Percentiles rank a stretch among this genome's conserved stretches.
Evolutionary conservation across 1,139 yeast species (phyloP).

Genomic region (Debaryomycetaceae sp.): DNA sequence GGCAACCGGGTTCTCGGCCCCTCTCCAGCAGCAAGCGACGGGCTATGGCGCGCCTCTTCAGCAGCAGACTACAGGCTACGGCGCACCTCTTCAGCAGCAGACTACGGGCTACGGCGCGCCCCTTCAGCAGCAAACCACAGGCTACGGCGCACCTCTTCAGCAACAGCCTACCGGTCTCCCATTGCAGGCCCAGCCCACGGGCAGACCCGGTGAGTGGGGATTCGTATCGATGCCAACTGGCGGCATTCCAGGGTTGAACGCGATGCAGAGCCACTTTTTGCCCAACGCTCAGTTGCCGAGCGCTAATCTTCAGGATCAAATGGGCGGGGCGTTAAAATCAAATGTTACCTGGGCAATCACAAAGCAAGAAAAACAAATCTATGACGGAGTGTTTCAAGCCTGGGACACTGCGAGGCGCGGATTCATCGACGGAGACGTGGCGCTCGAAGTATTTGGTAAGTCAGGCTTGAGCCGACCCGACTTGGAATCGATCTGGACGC

Average conservation of each 20-base stretch:
- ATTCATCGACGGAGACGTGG: conserved; percentile 65
- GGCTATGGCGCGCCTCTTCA: conserved; percentile 35
- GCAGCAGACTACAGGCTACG: conserved; percentile 34
- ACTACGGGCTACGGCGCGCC: conserved; percentile 15
- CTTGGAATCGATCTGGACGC: conserved; percentile 83
- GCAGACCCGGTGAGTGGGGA: conserved; percentile 79
- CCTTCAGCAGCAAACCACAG: conserved; percentile 29
- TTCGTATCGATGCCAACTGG: conserved; percentile 64
- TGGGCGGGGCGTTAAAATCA: conserved; percentile 42
- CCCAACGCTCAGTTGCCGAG: conserved; percentile 42
- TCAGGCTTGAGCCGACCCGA: conserved; percentile 81
- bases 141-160: conserved; percentile 27
- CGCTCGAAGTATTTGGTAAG: conserved; percentile 80
- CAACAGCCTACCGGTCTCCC: conserved; percentile 36
- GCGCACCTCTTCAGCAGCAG: conserved; percentile 23
- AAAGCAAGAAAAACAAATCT: conserved; percentile 75
- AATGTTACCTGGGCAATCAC: conserved; percentile 68
- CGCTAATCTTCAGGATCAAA: conserved; percentile 34
- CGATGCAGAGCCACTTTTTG: conserved; percentile 66
- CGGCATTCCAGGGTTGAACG: conserved; percentile 66
- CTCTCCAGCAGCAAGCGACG: conserved; percentile 22
- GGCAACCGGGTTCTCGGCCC: conserved; percentile 33
- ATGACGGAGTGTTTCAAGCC: conserved; percentile 78
- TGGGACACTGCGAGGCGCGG: conserved; percentile 73
- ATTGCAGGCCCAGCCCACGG: conserved; percentile 47